These are phyloP conservation scores for Wallacemonas sp. DNA, from an alignment of 208 protist species.

Conservation along the genomic window DNA sequence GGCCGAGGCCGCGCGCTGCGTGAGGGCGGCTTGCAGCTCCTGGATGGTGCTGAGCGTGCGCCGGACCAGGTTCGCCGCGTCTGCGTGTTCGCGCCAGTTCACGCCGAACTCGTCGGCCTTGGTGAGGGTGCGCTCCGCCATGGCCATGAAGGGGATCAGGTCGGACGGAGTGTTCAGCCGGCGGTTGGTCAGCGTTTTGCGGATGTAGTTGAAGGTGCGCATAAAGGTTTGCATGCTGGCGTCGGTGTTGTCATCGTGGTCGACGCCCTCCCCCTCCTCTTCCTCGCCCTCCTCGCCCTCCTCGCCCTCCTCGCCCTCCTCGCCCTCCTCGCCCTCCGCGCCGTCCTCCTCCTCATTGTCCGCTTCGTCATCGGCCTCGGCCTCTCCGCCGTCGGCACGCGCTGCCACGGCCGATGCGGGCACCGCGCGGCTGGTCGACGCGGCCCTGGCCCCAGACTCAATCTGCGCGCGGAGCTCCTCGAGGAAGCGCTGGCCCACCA, in stretches of 20 bases:
- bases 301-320: neutral
- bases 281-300: conserved; percentile 12
- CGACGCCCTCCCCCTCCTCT: neutral
- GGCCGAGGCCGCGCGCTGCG: conserved; percentile 10
- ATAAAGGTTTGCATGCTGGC: conserved; percentile 17
- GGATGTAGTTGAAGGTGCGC: conserved; percentile 18
- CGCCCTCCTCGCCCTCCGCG: neutral
- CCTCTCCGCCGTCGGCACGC: neutral
- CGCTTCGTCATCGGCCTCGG: conserved; percentile 11
- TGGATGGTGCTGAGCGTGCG: conserved; percentile 31
- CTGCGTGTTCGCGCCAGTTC: conserved; percentile 25
- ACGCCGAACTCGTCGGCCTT: conserved; percentile 32
- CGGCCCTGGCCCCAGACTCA: neutral
- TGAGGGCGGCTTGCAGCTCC: conserved; percentile 22
- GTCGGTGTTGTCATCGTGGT: neutral
- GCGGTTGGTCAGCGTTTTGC: neutral
- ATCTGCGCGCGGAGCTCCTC: conserved; percentile 21
- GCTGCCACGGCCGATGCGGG: neutral
- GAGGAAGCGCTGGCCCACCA: conserved; percentile 28
- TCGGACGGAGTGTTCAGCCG: conserved; percentile 17
- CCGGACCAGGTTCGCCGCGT: conserved; percentile 26
- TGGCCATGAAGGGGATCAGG: conserved; percentile 36
- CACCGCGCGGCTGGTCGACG: neutral
- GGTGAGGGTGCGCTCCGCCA: conserved; percentile 31
- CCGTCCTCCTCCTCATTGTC: neutral